phyloP scores from a whole-genome alignment of 2,329 filamentous ascomycete genomes.

The Exophiala aquamarina region DNA sequence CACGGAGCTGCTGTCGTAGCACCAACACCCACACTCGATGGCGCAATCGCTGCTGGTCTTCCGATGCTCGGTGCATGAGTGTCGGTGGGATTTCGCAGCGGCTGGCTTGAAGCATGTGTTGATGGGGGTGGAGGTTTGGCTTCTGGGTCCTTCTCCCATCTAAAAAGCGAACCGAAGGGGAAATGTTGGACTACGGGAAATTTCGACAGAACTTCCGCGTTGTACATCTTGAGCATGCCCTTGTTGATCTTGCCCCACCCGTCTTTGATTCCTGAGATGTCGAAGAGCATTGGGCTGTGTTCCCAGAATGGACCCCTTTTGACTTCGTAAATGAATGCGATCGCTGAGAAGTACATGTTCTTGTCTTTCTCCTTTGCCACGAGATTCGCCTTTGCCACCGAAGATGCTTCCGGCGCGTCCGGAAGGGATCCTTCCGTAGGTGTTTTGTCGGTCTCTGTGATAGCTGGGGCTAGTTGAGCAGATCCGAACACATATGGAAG shows the following conservation, averaged over 20 bases:
- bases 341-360: conserved; percentile 92
- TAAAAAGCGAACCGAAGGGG: conserved; percentile 76
- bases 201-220: conserved; percentile 92
- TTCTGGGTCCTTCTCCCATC: conserved; percentile 68
- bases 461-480: conserved; percentile 79
- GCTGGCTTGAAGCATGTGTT: conserved; percentile 60
- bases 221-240: conserved; percentile 99
- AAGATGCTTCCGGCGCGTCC: conserved; percentile 68
- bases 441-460: conserved; percentile 62
- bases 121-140: conserved; percentile 52
- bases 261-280: conserved; percentile 85
- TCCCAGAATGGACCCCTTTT: conserved; percentile 97
- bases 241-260: conserved; percentile 99
- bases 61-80: conserved; percentile 11
- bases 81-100: conserved; percentile 32
- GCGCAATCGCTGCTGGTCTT: conserved; percentile 10
- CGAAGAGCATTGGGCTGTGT: conserved; percentile 86
- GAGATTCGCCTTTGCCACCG: conserved; percentile 63
- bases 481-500: conserved; percentile 93
- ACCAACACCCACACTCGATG: neutral
- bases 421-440: conserved; percentile 76
- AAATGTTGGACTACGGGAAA: conserved; percentile 99
- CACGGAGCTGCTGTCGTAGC: conserved; percentile 28
- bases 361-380: conserved; percentile 65
- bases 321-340: conserved; percentile 96